phyloP scores from a whole-genome alignment of 1,284 basidiomycete species.

The Vanrija sp. region DNA sequence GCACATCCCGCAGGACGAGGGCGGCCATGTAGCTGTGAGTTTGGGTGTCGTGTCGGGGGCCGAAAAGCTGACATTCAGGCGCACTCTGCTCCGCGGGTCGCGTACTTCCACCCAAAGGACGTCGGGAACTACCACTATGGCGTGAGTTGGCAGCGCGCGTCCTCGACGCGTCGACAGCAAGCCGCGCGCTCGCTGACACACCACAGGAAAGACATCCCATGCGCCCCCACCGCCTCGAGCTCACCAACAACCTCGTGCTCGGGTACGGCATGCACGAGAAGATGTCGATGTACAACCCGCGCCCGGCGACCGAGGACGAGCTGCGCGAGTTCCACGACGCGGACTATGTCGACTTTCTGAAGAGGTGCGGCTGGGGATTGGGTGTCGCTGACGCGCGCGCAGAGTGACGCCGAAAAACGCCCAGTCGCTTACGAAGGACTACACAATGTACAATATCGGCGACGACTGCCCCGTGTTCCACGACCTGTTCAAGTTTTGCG shows the following conservation, averaged over 20 bases:
- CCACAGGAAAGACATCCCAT: slow-evolving; percentile 90
- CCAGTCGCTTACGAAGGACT: slow-evolving; percentile 60
- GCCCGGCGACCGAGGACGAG: slow-evolving; percentile 83
- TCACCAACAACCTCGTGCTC: slow-evolving; percentile 93
- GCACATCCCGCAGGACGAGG: slow-evolving; percentile 39
- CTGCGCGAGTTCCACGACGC: slow-evolving; percentile 84
- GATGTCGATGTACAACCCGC: slow-evolving; percentile 89
- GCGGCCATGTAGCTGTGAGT: slow-evolving; percentile 40
- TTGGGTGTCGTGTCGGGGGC: background rate
- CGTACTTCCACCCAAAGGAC: slow-evolving; percentile 91
- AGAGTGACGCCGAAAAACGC: slow-evolving; percentile 44
- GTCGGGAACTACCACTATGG: slow-evolving; percentile 96
- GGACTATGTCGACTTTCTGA: slow-evolving; percentile 93
- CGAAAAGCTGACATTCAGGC: slow-evolving; percentile 52
- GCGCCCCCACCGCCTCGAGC: slow-evolving; percentile 91
- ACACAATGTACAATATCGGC: slow-evolving; percentile 79
- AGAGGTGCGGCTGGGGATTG: slow-evolving; percentile 58
- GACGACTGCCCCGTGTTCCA: slow-evolving; percentile 93
- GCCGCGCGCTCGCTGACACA: slow-evolving; percentile 2
- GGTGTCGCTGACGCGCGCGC: background rate
- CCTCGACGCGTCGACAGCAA: background rate
- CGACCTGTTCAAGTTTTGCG: slow-evolving; percentile 88
- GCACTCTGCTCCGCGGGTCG: slow-evolving; percentile 82
- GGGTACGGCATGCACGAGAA: slow-evolving; percentile 95
- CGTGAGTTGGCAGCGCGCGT: slow-evolving; percentile 53